Percentiles rank a stretch among this genome's conserved stretches.
These are phyloP conservation scores for Ogataea nitratoaversa DNA, from an alignment of 805 yeast species.

Conservation along the genomic window DNA sequence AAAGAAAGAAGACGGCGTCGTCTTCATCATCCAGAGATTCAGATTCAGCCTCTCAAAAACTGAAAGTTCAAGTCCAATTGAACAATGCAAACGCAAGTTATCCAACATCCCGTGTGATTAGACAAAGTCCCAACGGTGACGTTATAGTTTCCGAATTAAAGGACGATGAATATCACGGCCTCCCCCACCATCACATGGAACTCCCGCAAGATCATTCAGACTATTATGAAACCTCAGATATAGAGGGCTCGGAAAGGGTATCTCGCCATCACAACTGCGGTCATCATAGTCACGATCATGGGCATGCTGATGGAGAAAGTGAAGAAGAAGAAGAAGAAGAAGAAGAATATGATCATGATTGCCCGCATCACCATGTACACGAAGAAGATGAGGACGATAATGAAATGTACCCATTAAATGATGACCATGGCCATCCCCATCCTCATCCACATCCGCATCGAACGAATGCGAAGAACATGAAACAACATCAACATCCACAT, in stretches of 20 bases:
- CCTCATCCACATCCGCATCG: conserved; percentile 3
- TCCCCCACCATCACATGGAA: neutral
- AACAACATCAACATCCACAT: conserved; percentile 10
- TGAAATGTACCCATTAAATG: conserved; percentile 7
- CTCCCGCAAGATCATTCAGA: neutral
- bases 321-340: conserved; percentile 11
- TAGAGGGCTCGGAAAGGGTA: neutral
- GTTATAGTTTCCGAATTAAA: conserved; percentile 61
- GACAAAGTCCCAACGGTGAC: conserved; percentile 66
- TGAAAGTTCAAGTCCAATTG: conserved; percentile 39
- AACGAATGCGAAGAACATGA: neutral
- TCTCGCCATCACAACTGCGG: too few species aligned
- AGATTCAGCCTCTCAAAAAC: neutral
- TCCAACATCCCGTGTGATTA: conserved; percentile 68
- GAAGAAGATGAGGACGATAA: conserved; percentile 4
- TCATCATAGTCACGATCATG: conserved; percentile 1
- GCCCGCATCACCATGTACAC: conserved; percentile 9
- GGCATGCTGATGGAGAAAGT: conserved; percentile 11
- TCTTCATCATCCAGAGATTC: conserved; percentile 5
- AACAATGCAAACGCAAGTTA: conserved; percentile 58
- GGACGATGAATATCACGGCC: conserved; percentile 9
- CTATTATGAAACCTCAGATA: conserved; percentile 18
- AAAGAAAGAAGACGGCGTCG: conserved; percentile 13
- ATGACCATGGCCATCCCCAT: conserved; percentile 1
- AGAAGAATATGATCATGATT: conserved; percentile 9